Conservation (phyloP, 768 basidiomycete genomes). For the Serendipita vermifera region DNA sequence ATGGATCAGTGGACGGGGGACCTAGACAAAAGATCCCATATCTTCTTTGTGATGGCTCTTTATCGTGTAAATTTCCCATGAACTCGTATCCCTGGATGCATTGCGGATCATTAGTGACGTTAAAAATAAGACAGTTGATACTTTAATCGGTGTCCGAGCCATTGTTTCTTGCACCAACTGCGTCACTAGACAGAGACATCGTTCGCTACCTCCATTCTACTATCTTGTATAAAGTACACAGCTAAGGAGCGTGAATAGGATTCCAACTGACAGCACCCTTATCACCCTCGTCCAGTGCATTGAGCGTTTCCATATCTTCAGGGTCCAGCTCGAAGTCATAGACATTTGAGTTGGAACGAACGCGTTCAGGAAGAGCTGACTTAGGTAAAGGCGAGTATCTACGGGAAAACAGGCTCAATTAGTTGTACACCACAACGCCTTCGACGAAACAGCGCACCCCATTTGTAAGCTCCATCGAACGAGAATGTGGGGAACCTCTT, state of each 20-base stretch:
- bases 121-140: background rate
- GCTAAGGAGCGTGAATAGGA: constrained; percentile 42
- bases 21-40: background rate
- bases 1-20: constrained; percentile 36
- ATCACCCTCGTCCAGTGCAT: constrained; percentile 58
- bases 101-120: background rate
- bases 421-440: background rate
- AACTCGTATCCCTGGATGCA: background rate
- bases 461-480: constrained; percentile 34
- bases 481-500: constrained; percentile 29
- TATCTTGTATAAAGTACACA: background rate
- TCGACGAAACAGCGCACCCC: constrained; percentile 20
- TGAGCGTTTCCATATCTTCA: constrained; percentile 53
- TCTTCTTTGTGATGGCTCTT: background rate
- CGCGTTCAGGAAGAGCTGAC: constrained; percentile 54
- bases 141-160: background rate
- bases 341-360: constrained; percentile 57
- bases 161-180: background rate
- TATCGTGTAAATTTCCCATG: background rate
- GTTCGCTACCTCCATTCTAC: background rate
- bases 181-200: background rate
- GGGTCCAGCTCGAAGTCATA: constrained; percentile 59
- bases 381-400: constrained; percentile 74
- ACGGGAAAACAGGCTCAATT: background rate
- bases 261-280: constrained; percentile 75